Conservation (phyloP, 108 stramenopile genomes). For the Chaetoceros tenuissimus region DNA sequence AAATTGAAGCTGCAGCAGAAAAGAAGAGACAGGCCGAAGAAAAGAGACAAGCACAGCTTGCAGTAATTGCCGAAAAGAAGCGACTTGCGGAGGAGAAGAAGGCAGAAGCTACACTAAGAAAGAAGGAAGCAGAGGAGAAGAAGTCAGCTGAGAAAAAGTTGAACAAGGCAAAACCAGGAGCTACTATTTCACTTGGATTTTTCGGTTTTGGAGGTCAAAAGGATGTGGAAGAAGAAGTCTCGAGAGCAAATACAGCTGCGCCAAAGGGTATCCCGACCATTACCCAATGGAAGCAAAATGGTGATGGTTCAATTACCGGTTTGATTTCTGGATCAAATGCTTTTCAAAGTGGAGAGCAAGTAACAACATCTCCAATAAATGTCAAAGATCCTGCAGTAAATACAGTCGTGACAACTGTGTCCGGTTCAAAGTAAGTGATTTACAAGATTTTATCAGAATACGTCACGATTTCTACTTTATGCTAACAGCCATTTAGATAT, state of each 20-base stretch:
- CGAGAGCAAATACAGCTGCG: background rate
- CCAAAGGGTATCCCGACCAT: constrained; percentile 28
- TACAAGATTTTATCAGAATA: background rate
- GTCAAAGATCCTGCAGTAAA: background rate
- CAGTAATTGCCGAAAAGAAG: constrained; percentile 1
- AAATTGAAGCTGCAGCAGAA: background rate
- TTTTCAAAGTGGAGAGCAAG: constrained; percentile 38
- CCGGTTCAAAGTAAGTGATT: constrained; percentile 4
- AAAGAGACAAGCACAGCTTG: background rate
- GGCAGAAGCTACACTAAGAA: constrained; percentile 1
- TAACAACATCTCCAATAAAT: constrained; percentile 42
- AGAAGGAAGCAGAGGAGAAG: background rate
- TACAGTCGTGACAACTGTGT: background rate
- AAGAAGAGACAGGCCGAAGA: constrained; percentile 2
- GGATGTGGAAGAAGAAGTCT: background rate
- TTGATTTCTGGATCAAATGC: constrained; percentile 38
- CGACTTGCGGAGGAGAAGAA: constrained; percentile 4
- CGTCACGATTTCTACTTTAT: too few relatives aligned
- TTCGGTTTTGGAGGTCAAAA: background rate
- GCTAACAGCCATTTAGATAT: constrained; percentile 5
- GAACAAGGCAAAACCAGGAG: constrained; percentile 1
- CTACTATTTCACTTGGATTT: background rate
- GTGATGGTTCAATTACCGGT: constrained; percentile 56
- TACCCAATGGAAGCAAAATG: constrained; percentile 37
- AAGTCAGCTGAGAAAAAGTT: background rate